Base-by-base conservation (phyloP, 352 stramenopile genomes). In the Globisporangium polare region DNA sequence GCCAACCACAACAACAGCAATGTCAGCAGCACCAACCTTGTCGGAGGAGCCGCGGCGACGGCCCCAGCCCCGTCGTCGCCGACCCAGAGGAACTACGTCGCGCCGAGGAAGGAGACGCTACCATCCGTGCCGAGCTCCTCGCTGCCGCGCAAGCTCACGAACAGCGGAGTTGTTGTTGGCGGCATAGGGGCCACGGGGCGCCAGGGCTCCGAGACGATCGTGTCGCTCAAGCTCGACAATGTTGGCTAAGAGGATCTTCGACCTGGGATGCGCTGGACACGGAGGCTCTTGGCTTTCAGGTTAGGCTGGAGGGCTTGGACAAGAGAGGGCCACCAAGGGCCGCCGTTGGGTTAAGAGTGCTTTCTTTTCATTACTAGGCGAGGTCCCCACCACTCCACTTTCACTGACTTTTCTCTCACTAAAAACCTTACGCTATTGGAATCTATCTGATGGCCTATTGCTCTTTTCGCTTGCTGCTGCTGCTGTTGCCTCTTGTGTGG, bases 121-220 rank as follows among this genome's bases (percentile, higher is more conserved):
- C 45, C 54, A 39, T 67, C 65, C n/a, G 58, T 71, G 17, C 54
- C 65, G 41, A 60, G 50, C 47, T 58, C 60, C 18, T 68, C 65
- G 41, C 42, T 71, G 46, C 65, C 65, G 8, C 60, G 60, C 47
- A 68, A 67, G 53, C 49, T 53, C 43, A 57, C 57, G n/a, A 31
- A 12, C 27, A 18, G 26, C 5, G 49, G 49, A 18, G 18, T 18
- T 46, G 26, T 41, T 22, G 18, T 22, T 5, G 46, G n/a, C 17
- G 20, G 49, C 2, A 9, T 20, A 18, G 27, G 17, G 12, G 33
- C 33, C 33, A 17, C 53, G 3, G 26, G 22, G 24, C 45, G 9
- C 27, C 54, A 51, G 10, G 24, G 43, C 18, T 54, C 60, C 22
- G 53, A 49, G 42, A n/a, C 42, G 1, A 63, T 58, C 18, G 13